Evolutionary conservation across 192 early-diverging fungal genomes (phyloP), one percentile per base, ranked within the genome.

Genomic region (Gaertneriomyces sp.): DNA sequence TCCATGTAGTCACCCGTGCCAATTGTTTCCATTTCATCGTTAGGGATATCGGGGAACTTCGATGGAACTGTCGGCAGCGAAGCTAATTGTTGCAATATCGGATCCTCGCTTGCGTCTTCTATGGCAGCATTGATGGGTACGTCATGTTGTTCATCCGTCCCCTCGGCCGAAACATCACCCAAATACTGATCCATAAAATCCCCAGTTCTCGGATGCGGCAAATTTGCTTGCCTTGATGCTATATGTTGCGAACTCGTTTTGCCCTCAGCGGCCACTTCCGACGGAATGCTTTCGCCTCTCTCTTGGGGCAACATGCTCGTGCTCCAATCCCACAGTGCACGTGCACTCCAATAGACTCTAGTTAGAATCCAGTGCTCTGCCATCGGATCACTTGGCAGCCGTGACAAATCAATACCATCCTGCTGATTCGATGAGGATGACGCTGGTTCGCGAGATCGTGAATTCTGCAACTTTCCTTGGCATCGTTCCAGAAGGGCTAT

Each of bases 311-410:
- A 33, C 0, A 33, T 33, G 25, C 25, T 33, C 25, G 25, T 33
- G 6, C 49, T 51, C 20, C 20, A 17, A 51, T 20, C 49, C 49
- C 49, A 51, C 20, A 51, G 20, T 6, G n/a, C 49, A 20, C n/a
- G n/a, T 51, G n/a, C n/a, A 51, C 49, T 51, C 49, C 49, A 51
- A 51, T 51, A 51, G 6, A 51, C 49, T 51, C 49, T 51, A n/a
- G 49, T 51, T n/a, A 51, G 49, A n/a, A 51, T 17, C 49, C 49
- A 51, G 20, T 51, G 49, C 20, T n/a, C 49, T 6, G 49, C n/a
- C n/a, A n/a, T 51, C 49, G 20, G 20, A 20, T 51, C 49, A n/a
- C 20, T 20, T 6, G 49, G 49, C 49, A 51, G 49, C 25, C 25
- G 25, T 33, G 25, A 33, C 25, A 33, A 33, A 33, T 33, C 25